Percentiles rank a stretch among this genome's conserved stretches.
These are phyloP conservation scores for Ustilago crameri DNA, from an alignment of 1,284 basidiomycete genomes.

Conservation along the genomic window DNA sequence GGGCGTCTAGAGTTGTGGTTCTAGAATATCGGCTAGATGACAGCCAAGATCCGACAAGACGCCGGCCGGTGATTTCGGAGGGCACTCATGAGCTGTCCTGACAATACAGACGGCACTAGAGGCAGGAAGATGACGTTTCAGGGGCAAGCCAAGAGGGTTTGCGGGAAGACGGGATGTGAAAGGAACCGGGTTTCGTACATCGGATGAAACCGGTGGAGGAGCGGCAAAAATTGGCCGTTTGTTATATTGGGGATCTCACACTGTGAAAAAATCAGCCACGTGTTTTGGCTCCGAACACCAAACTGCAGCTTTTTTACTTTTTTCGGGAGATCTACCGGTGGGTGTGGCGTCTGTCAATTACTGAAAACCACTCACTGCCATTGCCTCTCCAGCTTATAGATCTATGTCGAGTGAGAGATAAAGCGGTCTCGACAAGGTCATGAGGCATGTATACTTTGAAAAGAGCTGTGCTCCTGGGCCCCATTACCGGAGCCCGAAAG, in stretches of 20 bases:
- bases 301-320: too few species aligned
- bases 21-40: background rate
- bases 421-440: too few species aligned
- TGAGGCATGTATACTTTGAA: too few species aligned
- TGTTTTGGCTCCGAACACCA: too few species aligned
- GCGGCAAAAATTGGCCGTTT: background rate
- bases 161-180: background rate
- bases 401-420: too few species aligned
- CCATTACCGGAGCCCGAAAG: too few species aligned
- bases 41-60: background rate
- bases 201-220: background rate
- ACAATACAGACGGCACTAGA: background rate
- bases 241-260: background rate
- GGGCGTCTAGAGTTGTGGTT: background rate
- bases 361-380: too few species aligned
- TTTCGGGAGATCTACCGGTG: too few species aligned
- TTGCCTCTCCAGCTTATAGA: too few species aligned
- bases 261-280: too few species aligned
- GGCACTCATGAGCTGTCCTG: background rate
- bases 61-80: background rate
- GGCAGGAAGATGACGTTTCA: background rate
- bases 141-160: background rate
- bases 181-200: background rate
- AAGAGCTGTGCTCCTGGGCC: too few species aligned
- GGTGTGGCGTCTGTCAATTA: too few species aligned